Evolutionary conservation across 2,329 filamentous ascomycete genomes (phyloP).

Genomic region (Ascochyta clinopodiicola): DNA sequence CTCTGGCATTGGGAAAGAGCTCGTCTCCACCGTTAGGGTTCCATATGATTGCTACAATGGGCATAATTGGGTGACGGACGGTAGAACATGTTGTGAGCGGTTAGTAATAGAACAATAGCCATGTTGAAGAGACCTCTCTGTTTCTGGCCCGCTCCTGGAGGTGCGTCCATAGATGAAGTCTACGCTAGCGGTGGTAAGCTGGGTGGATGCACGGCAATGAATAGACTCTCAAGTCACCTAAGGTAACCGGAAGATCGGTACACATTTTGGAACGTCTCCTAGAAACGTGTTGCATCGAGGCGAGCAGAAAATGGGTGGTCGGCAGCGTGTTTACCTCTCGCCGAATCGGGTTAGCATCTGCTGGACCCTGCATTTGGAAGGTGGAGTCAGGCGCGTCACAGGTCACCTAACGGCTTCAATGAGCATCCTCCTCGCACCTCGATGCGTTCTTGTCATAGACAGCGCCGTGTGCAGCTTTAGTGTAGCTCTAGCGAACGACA

Average conservation of each 20-base stretch:
- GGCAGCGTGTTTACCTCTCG: background rate
- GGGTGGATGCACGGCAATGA: background rate
- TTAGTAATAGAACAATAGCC: too few species aligned
- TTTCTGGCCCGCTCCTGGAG: background rate
- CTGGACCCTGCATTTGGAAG: slow-evolving; percentile 2
- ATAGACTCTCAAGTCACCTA: background rate
- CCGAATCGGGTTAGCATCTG: background rate
- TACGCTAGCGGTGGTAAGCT: background rate
- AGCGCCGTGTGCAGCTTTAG: background rate
- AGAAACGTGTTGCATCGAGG: too few species aligned
- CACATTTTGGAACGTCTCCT: too few species aligned
- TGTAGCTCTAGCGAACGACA: background rate
- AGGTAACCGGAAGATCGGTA: too few species aligned
- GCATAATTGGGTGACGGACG: background rate
- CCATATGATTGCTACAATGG: too few species aligned
- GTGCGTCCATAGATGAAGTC: background rate
- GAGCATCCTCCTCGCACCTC: background rate
- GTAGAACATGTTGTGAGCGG: too few species aligned
- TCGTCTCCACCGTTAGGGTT: background rate
- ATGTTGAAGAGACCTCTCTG: background rate
- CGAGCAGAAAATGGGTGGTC: too few species aligned
- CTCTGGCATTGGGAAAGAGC: background rate
- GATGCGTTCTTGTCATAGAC: background rate
- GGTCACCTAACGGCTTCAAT: slow-evolving; percentile 4
- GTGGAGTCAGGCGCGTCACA: slow-evolving; percentile 9